These are phyloP conservation scores for Peronospora farinosa DNA, from an alignment of 352 stramenopile species.

Conservation along the genomic window DNA sequence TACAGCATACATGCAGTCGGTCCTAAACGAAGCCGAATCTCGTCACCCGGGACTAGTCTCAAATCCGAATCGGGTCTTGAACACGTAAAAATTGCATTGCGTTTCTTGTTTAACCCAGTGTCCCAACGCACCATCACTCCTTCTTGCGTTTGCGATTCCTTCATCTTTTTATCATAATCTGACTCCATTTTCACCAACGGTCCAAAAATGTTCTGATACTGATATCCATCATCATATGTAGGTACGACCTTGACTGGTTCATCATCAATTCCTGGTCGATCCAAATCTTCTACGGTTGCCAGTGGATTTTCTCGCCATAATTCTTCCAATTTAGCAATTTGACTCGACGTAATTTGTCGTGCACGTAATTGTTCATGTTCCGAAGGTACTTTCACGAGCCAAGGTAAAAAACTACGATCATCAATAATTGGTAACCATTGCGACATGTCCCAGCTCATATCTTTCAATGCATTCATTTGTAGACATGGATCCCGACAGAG, in stretches of 20 bases:
- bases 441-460: slow-evolving; percentile 99
- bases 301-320: slow-evolving; percentile 97
- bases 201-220: slow-evolving; percentile 99
- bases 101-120: slow-evolving; percentile 94
- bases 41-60: slow-evolving; percentile 93
- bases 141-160: slow-evolving; percentile 94
- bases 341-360: slow-evolving; percentile 89
- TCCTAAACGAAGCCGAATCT: slow-evolving; percentile 92
- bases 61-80: slow-evolving; percentile 85
- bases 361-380: slow-evolving; percentile 91
- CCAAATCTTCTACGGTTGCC: slow-evolving; percentile 94
- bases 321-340: slow-evolving; percentile 86
- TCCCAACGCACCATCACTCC: slow-evolving; percentile 91
- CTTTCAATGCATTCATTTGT: slow-evolving; percentile 94
- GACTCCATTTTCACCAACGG: slow-evolving; percentile 99
- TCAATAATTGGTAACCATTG: slow-evolving; percentile 98
- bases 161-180: slow-evolving; percentile 99
- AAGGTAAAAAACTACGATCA: slow-evolving; percentile 94
- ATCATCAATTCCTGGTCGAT: slow-evolving; percentile 89
- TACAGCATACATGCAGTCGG: slow-evolving; percentile 74
- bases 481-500: slow-evolving; percentile 95
- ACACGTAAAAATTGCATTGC: slow-evolving; percentile 93
- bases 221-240: slow-evolving; percentile 98
- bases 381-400: slow-evolving; percentile 93
- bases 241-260: slow-evolving; percentile 80